Evolutionary conservation across 495 filamentous ascomycete species (phyloP).

Genomic region (Aspergillus bertholletiae): DNA sequence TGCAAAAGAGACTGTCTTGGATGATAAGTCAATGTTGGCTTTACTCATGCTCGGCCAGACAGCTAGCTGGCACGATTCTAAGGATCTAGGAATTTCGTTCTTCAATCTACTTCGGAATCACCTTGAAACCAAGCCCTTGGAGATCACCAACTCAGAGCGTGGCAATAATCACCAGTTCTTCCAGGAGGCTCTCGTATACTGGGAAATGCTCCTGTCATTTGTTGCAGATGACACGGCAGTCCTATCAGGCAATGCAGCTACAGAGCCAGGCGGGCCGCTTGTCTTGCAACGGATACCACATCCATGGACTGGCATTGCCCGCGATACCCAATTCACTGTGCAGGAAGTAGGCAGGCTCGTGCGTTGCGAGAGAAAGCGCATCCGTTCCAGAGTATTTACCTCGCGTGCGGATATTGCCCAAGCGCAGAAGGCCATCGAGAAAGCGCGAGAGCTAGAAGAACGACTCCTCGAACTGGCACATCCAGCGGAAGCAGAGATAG

Average conservation of each 20-base stretch:
- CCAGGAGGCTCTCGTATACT: constrained; percentile 55
- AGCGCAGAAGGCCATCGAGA: constrained; percentile 40
- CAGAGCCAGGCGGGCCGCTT: constrained; percentile 24
- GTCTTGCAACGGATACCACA: constrained; percentile 47
- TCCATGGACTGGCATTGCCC: constrained; percentile 58
- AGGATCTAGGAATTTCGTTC: constrained; percentile 48
- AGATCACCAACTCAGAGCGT: constrained; percentile 8
- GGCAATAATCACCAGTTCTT: constrained; percentile 55
- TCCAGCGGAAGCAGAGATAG: constrained; percentile 46
- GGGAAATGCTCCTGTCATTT: constrained; percentile 59
- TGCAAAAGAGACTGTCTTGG: constrained; percentile 38
- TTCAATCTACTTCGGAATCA: constrained; percentile 45
- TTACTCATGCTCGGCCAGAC: constrained; percentile 55
- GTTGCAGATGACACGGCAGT: constrained; percentile 46
- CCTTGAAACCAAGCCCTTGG: constrained; percentile 32
- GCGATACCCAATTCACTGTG: constrained; percentile 50
- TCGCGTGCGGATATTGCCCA: constrained; percentile 38
- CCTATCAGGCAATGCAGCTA: constrained; percentile 18
- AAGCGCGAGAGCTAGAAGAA: constrained; percentile 48
- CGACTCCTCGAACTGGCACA: constrained; percentile 46
- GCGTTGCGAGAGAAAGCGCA: constrained; percentile 44
- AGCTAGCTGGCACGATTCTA: constrained; percentile 55
- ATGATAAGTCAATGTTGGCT: constrained; percentile 49
- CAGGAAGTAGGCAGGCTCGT: constrained; percentile 53
- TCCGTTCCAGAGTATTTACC: constrained; percentile 31